Conservation (phyloP, 2,329 filamentous ascomycete genomes). For the Diaporthe sp. region DNA sequence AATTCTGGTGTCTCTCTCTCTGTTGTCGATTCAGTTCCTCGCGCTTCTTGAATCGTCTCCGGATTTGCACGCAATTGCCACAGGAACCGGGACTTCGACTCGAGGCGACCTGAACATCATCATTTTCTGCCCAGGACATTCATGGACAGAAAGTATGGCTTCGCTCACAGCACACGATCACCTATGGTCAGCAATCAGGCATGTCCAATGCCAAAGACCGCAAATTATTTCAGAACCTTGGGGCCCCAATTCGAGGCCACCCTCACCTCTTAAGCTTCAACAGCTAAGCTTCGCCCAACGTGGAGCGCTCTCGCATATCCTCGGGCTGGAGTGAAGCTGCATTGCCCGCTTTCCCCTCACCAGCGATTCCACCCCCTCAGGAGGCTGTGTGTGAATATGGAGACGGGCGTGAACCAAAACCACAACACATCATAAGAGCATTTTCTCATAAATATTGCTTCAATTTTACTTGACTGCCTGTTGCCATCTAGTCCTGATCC, state of each 20-base stretch:
- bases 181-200: not conserved
- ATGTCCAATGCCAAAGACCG: not conserved
- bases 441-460: not conserved
- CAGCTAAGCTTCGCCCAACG: not conserved
- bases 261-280: not conserved
- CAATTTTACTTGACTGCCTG: not conserved
- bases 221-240: not conserved
- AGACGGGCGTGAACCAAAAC: not conserved
- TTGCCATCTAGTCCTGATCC: not conserved
- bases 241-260: not conserved
- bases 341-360: slow-evolving; percentile 24
- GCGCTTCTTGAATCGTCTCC: not conserved
- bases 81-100: not conserved
- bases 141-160: not conserved
- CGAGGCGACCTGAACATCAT: not conserved
- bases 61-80: not conserved
- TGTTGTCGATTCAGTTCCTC: not conserved
- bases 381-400: not conserved
- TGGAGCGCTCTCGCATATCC: not conserved
- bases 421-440: not conserved
- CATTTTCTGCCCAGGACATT: too few species aligned
- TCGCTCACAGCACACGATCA: not conserved
- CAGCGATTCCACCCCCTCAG: not conserved
- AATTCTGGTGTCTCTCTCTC: not conserved
- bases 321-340: not conserved